phyloP scores from a whole-genome alignment of 331 rosid species.

The Rosa hybrid region DNA sequence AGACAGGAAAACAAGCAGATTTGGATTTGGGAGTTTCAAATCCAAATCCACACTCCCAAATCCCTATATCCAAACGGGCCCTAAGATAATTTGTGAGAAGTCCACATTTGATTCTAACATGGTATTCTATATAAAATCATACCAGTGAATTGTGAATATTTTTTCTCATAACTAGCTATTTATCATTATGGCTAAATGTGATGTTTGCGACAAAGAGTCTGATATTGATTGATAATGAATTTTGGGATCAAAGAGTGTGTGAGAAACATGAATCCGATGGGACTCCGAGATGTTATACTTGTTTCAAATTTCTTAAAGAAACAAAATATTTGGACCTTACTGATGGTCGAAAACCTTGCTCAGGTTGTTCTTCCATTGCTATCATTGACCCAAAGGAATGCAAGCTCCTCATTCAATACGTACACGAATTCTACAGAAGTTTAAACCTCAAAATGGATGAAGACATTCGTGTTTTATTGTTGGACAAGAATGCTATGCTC shows the following conservation, averaged over 20 bases:
- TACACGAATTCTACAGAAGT: neutral
- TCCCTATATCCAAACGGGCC: too few species aligned
- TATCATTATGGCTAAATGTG: neutral
- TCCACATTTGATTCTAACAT: too few species aligned
- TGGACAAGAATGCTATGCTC: neutral
- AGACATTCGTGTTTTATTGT: neutral
- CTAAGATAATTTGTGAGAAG: too few species aligned
- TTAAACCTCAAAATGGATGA: neutral
- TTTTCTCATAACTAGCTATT: too few species aligned
- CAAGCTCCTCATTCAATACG: neutral
- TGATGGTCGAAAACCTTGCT: neutral
- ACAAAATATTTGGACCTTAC: neutral
- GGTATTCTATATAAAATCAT: too few species aligned
- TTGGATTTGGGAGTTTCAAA: too few species aligned
- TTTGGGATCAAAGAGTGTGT: neutral
- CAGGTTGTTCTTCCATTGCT: neutral
- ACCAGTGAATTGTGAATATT: too few species aligned
- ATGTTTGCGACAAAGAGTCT: neutral
- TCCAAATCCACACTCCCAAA: too few species aligned
- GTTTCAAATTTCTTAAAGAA: neutral
- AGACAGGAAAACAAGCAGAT: too few species aligned
- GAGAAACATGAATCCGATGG: neutral
- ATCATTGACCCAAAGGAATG: neutral
- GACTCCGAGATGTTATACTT: neutral
- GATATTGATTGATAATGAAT: neutral